Percentiles rank a stretch among this genome's conserved stretches.
These are phyloP conservation scores for Yamadazyma endophytica DNA, from an alignment of 805 yeast species.

Conservation along the genomic window DNA sequence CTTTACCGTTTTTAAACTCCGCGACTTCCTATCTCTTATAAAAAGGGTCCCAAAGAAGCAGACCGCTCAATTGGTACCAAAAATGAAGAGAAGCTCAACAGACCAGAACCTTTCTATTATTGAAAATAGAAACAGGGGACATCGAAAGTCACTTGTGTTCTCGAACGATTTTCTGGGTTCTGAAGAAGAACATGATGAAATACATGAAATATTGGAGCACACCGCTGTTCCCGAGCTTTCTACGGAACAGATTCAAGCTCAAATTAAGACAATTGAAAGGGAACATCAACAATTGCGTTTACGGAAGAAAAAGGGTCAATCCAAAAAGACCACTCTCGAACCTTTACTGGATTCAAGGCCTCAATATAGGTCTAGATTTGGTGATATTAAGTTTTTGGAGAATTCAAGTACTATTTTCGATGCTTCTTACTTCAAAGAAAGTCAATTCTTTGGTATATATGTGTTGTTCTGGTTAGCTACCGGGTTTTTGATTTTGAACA, in stretches of 20 bases:
- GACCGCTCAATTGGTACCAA: not conserved
- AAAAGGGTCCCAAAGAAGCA: too few relatives aligned
- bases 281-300: conserved; percentile 5
- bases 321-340: too few relatives aligned
- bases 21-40: too few relatives aligned
- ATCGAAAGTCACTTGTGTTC: conserved; percentile 14
- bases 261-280: conserved; percentile 8
- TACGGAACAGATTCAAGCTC: conserved; percentile 6
- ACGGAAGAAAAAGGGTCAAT: conserved; percentile 3
- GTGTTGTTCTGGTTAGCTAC: conserved; percentile 74
- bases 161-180: conserved; percentile 13
- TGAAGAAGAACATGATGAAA: not conserved
- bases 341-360: not conserved
- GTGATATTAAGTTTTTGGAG: conserved; percentile 47
- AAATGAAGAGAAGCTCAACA: conserved; percentile 10
- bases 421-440: conserved; percentile 36
- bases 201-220: too few relatives aligned
- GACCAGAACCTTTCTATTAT: conserved; percentile 14
- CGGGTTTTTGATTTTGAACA: conserved; percentile 50
- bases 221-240: too few relatives aligned
- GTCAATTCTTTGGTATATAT: conserved; percentile 73
- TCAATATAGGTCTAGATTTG: conserved; percentile 46
- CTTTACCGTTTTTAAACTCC: too few relatives aligned
- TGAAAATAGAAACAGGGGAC: conserved; percentile 13
- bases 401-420: conserved; percentile 50